A percentile compares a stretch with the other conserved stretches of the same genome.
phyloP scores from a whole-genome alignment of 768 basidiomycete genomes.

The Chalciporus piperatus region DNA sequence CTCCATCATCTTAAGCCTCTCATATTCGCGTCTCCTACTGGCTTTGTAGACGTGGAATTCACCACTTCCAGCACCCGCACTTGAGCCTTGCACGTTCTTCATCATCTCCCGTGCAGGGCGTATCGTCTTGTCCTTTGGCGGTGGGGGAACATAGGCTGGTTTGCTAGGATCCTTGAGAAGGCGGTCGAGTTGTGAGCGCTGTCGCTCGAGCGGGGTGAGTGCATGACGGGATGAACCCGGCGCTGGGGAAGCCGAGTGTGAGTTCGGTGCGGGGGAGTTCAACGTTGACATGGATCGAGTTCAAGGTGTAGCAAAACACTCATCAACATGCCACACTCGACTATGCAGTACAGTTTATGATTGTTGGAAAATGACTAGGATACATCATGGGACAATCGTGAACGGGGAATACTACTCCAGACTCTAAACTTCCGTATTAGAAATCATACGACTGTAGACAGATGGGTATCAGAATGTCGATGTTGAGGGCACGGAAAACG shows the following conservation, averaged over 20 bases:
- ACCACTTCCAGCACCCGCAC: constrained; percentile 95
- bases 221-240: constrained; percentile 42
- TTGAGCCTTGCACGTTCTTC: constrained; percentile 99
- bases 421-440: not conserved
- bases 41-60: constrained; percentile 99
- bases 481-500: not conserved
- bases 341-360: constrained; percentile 2
- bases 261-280: constrained; percentile 27
- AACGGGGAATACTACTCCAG: not conserved
- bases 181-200: constrained; percentile 72
- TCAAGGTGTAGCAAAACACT: constrained; percentile 18
- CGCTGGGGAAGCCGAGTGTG: constrained; percentile 32
- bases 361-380: constrained; percentile 8
- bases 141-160: constrained; percentile 72
- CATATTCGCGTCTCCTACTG: constrained; percentile 89
- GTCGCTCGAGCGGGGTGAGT: constrained; percentile 48
- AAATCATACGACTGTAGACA: constrained; percentile 26
- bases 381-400: constrained; percentile 5
- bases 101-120: constrained; percentile 91
- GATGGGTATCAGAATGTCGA: constrained; percentile 3
- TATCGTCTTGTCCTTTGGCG: constrained; percentile 79
- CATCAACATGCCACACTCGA: constrained; percentile 16
- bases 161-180: constrained; percentile 89
- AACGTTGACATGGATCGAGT: constrained; percentile 26
- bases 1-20: constrained; percentile 87